Base-by-base conservation (phyloP, 371 early-diverging fungal species). In the Haplosporangium sp. region DNA sequence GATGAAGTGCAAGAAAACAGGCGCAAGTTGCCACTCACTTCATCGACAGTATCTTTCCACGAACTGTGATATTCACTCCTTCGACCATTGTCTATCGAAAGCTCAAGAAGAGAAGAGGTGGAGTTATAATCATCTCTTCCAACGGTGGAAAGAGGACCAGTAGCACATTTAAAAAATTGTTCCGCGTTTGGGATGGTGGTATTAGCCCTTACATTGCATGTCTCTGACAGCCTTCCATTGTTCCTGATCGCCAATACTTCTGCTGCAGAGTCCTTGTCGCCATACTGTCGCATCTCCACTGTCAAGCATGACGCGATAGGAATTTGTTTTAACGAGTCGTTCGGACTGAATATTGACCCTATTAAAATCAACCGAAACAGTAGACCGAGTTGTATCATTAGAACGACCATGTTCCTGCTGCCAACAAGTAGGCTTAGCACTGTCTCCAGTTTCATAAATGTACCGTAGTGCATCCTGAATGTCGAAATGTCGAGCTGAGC, bases 401-500 rank as follows among this genome's bases (percentile, higher is more conserved):
- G 29, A 4, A 29, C 4, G 29, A 29, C 29, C 29, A 29, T 29
- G 29, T 4, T 29, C 29, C 29, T 29, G 29, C 4, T 29, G 4
- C 29, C 4, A 29, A 4, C 29, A 29, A 29, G 29, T 29, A 29
- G 29, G 4, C 4, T 4, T 29, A 4, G 29, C 29, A 29, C 29
- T 29, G 29, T 29, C 29, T 29, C 1, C 29, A 29, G 29, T 4
- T 29, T 29, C 29, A 4, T 29, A 29, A 29, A 29, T 29, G 29
- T 29, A 77, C 79, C 79, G 54, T 77, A 77, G 20, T 77, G 72
- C 21, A 77, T 46, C 23, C 67, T 52, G 51, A 72, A 59, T 0
- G 79, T 72, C 5, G 79, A 72, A n/a, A 77, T 68, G 40, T 77
- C 79, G 6, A 77, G 43, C 21, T 71, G 68, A 12, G 73, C 62